A percentile compares a stretch with the other conserved stretches of the same genome.
These are phyloP conservation scores for Wickerhamiella lipophila DNA, from an alignment of 805 yeast genomes.

Conservation along the genomic window DNA sequence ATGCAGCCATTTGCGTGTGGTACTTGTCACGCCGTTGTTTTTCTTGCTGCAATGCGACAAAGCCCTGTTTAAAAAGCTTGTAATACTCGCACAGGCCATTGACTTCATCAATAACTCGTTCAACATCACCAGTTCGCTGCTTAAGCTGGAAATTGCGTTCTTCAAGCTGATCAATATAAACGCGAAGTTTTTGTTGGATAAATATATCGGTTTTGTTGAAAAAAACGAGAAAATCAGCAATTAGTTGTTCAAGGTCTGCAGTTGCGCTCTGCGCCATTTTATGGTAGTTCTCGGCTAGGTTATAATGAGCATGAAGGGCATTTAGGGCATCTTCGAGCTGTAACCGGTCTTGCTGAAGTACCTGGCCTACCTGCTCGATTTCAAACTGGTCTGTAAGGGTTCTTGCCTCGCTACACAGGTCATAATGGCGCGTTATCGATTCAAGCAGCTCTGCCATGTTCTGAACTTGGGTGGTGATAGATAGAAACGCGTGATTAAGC, in stretches of 20 bases:
- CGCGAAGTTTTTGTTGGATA: slow-evolving; percentile 15
- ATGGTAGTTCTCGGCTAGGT: slow-evolving; percentile 16
- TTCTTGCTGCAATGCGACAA: slow-evolving; percentile 41
- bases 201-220: slow-evolving; percentile 18
- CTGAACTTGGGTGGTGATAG: slow-evolving; percentile 35
- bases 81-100: slow-evolving; percentile 38
- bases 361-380: slow-evolving; percentile 43
- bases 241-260: slow-evolving; percentile 19
- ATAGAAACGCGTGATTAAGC: slow-evolving; percentile 16
- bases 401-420: slow-evolving; percentile 50
- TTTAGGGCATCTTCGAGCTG: slow-evolving; percentile 26
- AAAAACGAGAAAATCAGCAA: background rate
- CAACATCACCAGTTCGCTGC: slow-evolving; percentile 22
- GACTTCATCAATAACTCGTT: slow-evolving; percentile 27
- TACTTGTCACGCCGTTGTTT: slow-evolving; percentile 37
- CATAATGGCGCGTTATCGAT: slow-evolving; percentile 69
- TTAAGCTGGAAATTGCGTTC: slow-evolving; percentile 18
- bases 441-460: slow-evolving; percentile 59
- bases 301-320: slow-evolving; percentile 1
- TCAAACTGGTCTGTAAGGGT: slow-evolving; percentile 30
- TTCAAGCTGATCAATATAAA: slow-evolving; percentile 19
- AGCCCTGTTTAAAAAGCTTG: slow-evolving; percentile 39
- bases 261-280: slow-evolving; percentile 10
- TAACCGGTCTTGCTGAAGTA: slow-evolving; percentile 31
- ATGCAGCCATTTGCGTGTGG: slow-evolving; percentile 31